Evolutionary conservation across 2,329 filamentous ascomycete species (phyloP).

Genomic region (Polychaeton citri): DNA sequence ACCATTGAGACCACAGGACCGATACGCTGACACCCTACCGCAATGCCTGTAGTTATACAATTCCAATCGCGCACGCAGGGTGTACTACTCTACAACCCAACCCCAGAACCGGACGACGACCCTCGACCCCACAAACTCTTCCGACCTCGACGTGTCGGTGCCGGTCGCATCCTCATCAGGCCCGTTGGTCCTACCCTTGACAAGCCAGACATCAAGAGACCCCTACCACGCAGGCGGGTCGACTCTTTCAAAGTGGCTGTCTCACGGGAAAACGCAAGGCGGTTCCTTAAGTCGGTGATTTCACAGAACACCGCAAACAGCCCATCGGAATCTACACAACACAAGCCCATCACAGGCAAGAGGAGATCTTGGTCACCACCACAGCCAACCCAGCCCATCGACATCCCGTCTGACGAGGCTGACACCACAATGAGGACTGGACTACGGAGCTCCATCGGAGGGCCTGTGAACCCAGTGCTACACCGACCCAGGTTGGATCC

Average conservation of each 20-base stretch:
- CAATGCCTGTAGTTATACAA: background rate
- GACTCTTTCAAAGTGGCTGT: conserved; percentile 35
- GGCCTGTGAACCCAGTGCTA: conserved; percentile 24
- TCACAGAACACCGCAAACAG: conserved; percentile 4
- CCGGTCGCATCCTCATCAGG: conserved; percentile 44
- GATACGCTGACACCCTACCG: background rate
- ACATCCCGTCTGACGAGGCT: conserved; percentile 1
- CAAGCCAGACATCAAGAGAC: conserved; percentile 11
- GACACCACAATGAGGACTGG: conserved; percentile 26
- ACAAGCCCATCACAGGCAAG: conserved; percentile 9
- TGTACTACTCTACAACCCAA: conserved; percentile 5
- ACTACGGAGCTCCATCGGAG: conserved; percentile 26
- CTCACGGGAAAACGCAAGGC: conserved; percentile 35
- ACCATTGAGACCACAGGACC: too few relatives aligned
- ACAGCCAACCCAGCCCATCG: conserved; percentile 10
- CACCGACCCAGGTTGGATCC: conserved; percentile 29
- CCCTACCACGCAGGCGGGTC: conserved; percentile 7
- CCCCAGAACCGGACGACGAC: conserved; percentile 1
- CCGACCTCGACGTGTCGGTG: conserved; percentile 38
- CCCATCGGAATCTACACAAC: conserved; percentile 4
- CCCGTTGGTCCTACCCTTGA: conserved; percentile 32
- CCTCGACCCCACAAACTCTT: conserved; percentile 22
- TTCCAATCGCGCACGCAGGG: conserved; percentile 3
- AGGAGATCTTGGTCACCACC: conserved; percentile 19
- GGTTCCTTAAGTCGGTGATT: conserved; percentile 35